A percentile compares a stretch with the other conserved stretches of the same genome.
These are phyloP conservation scores for Aspergillus aculeatinus DNA, from an alignment of 2,329 filamentous ascomycete genomes.

Conservation along the genomic window DNA sequence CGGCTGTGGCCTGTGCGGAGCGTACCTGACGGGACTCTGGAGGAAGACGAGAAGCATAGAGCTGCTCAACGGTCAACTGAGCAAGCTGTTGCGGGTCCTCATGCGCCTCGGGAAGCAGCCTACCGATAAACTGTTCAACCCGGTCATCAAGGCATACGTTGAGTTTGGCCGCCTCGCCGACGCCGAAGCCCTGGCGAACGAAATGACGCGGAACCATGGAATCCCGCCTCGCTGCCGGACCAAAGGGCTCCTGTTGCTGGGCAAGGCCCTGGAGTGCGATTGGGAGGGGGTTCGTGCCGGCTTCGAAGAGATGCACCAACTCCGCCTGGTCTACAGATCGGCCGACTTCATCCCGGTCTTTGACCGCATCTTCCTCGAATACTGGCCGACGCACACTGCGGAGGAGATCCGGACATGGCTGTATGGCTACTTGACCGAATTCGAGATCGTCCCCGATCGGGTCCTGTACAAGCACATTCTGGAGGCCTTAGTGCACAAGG, in stretches of 20 bases:
- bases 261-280: conserved; percentile 38
- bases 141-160: conserved; percentile 41
- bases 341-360: conserved; percentile 35
- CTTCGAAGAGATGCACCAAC: conserved; percentile 39
- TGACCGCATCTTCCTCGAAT: conserved; percentile 44
- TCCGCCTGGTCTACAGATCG: conserved; percentile 30
- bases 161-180: conserved; percentile 37
- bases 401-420: conserved; percentile 38
- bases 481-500: conserved; percentile 42
- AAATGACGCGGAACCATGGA: conserved; percentile 34
- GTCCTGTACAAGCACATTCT: conserved; percentile 43
- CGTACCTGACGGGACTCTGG: conserved; percentile 41
- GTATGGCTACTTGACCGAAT: conserved; percentile 35
- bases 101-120: conserved; percentile 29
- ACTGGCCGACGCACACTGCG: conserved; percentile 38
- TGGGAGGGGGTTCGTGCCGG: conserved; percentile 42
- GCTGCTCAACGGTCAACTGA: conserved; percentile 35
- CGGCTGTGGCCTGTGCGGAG: conserved; percentile 36
- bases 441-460: conserved; percentile 37
- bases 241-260: conserved; percentile 38
- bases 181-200: conserved; percentile 36
- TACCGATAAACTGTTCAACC: conserved; percentile 43
- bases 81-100: conserved; percentile 30
- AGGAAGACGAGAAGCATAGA: conserved; percentile 40
- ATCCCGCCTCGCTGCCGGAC: conserved; percentile 35